Evolutionary conservation across 331 rosid species (phyloP).

Genomic region (Phaseolus coccineus): DNA sequence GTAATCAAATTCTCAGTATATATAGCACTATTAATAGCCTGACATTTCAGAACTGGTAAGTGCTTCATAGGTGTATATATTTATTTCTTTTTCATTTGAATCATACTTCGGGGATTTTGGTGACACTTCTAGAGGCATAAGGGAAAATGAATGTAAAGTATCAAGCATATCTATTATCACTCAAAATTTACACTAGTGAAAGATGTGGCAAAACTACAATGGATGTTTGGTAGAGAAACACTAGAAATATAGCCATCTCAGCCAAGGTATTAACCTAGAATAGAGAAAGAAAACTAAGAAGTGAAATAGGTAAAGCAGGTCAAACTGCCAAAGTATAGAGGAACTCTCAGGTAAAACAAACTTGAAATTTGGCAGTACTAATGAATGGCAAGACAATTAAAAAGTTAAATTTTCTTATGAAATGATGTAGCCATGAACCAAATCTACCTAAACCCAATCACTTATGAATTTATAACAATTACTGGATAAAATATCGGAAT

Average conservation of each 20-base stretch:
- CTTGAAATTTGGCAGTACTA: slow-evolving; percentile 8
- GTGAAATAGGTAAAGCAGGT: background rate
- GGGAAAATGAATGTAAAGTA: slow-evolving; percentile 10
- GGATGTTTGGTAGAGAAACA: background rate
- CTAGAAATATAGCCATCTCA: slow-evolving; percentile 9
- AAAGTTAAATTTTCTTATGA: slow-evolving; percentile 10
- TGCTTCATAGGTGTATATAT: background rate
- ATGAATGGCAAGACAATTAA: background rate
- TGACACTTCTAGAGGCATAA: slow-evolving; percentile 11
- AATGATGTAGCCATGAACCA: slow-evolving; percentile 11
- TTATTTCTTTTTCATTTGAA: background rate
- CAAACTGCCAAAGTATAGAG: slow-evolving; percentile 21
- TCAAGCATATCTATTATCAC: background rate
- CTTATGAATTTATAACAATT: background rate
- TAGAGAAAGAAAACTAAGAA: background rate
- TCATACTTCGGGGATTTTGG: slow-evolving; percentile 16
- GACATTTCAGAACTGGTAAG: slow-evolving; percentile 15
- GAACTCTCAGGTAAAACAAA: slow-evolving; percentile 20
- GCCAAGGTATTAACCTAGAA: slow-evolving; percentile 1
- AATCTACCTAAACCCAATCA: slow-evolving; percentile 31
- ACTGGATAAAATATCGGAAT: slow-evolving; percentile 8
- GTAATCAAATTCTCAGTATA: background rate
- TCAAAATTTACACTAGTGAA: background rate
- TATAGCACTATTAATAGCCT: background rate
- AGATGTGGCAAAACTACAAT: background rate